Conservation (phyloP, 225 moss, liverwort and hornwort species). For the Pseudisothecium myosuroides region DNA sequence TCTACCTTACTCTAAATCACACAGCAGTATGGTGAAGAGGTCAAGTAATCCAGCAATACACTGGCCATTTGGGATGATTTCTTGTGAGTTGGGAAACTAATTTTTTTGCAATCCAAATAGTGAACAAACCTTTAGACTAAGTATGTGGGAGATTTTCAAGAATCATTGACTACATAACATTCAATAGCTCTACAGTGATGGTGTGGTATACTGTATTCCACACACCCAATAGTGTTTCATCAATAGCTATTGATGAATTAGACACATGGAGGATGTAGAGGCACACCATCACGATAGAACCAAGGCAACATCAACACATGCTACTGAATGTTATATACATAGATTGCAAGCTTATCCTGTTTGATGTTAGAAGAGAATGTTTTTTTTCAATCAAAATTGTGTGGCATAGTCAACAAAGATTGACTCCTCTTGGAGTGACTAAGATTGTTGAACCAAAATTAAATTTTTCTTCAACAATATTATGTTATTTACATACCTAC, state of each 20-base stretch:
- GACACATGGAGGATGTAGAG: too few species aligned
- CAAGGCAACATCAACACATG: too few species aligned
- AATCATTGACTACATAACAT: too few species aligned
- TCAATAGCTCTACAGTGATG: too few species aligned
- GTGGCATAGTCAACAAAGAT: fast-evolving
- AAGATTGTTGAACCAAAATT: neutral
- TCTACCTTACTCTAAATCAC: neutral
- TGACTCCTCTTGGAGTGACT: fast-evolving
- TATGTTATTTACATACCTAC: neutral
- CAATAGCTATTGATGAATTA: too few species aligned
- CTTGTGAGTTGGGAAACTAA: neutral
- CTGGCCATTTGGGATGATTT: neutral
- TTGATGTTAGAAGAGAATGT: neutral
- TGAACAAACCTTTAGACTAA: neutral
- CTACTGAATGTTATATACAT: too few species aligned
- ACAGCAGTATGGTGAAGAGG: fast-evolving
- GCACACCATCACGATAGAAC: too few species aligned
- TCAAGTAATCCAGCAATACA: fast-evolving
- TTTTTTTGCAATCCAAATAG: too few species aligned
- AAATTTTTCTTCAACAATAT: fast-evolving
- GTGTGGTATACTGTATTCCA: too few species aligned
- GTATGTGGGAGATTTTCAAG: neutral
- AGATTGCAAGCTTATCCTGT: neutral
- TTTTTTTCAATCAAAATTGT: neutral
- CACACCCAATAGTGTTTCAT: too few species aligned